These are phyloP conservation scores for Rhizophora apiculata DNA, from an alignment of 345 rosid species.

Conservation along the genomic window DNA sequence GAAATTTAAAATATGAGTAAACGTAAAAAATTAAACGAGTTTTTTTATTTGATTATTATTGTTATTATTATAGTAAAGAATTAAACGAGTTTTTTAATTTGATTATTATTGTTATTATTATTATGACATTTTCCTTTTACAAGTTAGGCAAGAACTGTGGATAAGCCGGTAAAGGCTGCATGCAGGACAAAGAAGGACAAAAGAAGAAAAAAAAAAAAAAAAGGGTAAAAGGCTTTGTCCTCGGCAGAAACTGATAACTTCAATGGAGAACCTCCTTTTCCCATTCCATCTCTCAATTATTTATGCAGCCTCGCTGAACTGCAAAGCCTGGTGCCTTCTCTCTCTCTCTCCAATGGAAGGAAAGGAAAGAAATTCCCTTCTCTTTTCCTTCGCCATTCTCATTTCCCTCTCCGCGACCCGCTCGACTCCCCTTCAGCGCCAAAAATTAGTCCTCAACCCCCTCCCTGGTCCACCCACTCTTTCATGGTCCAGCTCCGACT, in stretches of 20 bases:
- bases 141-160: no score
- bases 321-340: not conserved
- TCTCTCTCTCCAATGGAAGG: conserved; percentile 37
- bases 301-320: conserved; percentile 18
- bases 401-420: conserved; percentile 22
- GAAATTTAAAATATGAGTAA: no score
- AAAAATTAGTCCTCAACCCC: conserved; percentile 40
- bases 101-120: no score
- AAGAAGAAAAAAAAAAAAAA: no score
- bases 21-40: no score
- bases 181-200: no score
- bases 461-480: conserved; percentile 44
- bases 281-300: conserved; percentile 12
- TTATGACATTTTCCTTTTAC: no score
- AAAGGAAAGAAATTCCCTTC: conserved; percentile 24
- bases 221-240: not conserved
- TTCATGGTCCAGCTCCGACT: conserved; percentile 40
- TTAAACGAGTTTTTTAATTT: no score
- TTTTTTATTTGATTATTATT: no score
- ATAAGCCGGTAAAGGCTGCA: no score
- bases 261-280: not conserved
- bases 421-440: conserved; percentile 33
- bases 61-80: no score
- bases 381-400: conserved; percentile 33
- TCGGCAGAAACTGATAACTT: not conserved